Evolutionary conservation across 768 basidiomycete species (phyloP).

Genomic region (Kondoa subrosea): DNA sequence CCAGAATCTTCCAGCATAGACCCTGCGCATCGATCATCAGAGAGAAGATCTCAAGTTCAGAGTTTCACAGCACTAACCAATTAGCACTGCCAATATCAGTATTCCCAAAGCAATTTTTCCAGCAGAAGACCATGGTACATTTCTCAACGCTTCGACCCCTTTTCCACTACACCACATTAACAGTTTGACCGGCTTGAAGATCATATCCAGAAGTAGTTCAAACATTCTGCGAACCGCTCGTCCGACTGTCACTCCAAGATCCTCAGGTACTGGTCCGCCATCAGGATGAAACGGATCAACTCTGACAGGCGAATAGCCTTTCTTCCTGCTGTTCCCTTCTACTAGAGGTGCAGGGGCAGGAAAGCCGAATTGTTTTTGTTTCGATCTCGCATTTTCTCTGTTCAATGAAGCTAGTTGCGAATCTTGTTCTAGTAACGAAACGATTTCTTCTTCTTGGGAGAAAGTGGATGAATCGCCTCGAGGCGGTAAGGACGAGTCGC

Average conservation of each 20-base stretch:
- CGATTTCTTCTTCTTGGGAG: not conserved
- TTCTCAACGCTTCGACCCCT: not conserved
- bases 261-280: not conserved
- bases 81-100: not conserved
- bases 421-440: not conserved
- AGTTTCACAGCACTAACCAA: conserved; percentile 13
- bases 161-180: too few species aligned
- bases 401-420: not conserved
- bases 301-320: not conserved
- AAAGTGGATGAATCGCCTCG: not conserved
- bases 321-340: too few species aligned
- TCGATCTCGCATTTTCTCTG: not conserved
- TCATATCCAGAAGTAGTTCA: conserved; percentile 18
- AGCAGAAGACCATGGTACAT: not conserved
- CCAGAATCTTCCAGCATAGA: conserved; percentile 14
- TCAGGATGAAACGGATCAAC: not conserved
- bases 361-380: not conserved
- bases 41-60: conserved; percentile 18
- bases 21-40: conserved; percentile 13
- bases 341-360: not conserved
- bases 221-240: not conserved
- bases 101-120: not conserved
- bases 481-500: not conserved
- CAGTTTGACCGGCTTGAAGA: not conserved
- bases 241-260: not conserved